phyloP scores from a whole-genome alignment of 257 asterid genomes.

The Ilex asprella region DNA sequence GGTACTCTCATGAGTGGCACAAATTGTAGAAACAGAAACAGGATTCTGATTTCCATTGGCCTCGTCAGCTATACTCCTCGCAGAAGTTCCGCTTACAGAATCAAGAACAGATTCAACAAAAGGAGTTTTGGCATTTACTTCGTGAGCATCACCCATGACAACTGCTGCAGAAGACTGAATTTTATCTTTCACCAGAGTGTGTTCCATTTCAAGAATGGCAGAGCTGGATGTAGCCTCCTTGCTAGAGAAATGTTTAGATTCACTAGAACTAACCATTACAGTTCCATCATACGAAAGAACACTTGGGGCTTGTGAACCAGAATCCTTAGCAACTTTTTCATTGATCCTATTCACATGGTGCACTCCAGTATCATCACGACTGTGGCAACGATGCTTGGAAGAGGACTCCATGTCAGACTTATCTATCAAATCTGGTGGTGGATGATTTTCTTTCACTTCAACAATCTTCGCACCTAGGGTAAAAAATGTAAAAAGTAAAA shows the following conservation, averaged over 20 bases:
- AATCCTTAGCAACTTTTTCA: constrained; percentile 19
- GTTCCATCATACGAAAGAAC: constrained; percentile 8
- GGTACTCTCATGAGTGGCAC: neutral
- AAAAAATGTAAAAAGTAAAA: constrained; percentile 10
- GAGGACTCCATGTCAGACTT: constrained; percentile 31
- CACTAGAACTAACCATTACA: no score
- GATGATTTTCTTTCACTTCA: constrained; percentile 22
- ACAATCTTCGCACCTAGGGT: constrained; percentile 26
- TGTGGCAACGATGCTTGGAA: constrained; percentile 17
- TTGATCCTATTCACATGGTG: constrained; percentile 8
- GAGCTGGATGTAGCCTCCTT: no score
- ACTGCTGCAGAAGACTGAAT: constrained; percentile 2
- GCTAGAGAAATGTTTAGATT: no score
- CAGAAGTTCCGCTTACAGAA: constrained; percentile 13
- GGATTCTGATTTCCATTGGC: constrained; percentile 9
- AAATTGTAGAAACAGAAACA: constrained; percentile 2
- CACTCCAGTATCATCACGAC: constrained; percentile 15
- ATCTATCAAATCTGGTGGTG: constrained; percentile 24
- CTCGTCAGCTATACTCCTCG: constrained; percentile 4
- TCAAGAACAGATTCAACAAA: constrained; percentile 4
- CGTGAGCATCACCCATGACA: constrained; percentile 1
- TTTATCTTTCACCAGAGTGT: neutral
- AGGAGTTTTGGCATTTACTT: neutral
- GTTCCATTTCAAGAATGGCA: constrained; percentile 8
- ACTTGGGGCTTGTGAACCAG: constrained; percentile 13